Base-by-base conservation (phyloP, 176 grass and related monocot genomes). In the Carex myosuroides region DNA sequence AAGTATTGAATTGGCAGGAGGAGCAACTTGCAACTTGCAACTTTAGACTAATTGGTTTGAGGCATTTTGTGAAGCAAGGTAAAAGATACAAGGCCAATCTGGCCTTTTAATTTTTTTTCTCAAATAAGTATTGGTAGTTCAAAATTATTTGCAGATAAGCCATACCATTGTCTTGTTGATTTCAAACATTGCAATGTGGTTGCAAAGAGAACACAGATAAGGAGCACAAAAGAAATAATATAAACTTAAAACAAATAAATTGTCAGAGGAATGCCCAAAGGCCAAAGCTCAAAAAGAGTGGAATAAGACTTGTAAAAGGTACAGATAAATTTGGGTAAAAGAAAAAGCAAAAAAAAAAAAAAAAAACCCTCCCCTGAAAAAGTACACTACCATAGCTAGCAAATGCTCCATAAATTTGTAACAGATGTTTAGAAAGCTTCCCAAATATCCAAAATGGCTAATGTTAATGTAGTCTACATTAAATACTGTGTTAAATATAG, bases 141-240 rank as follows among this genome's bases (percentile, higher is more conserved):
- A 39, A 39, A 39, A 39, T 39, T 35, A 35, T 35, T 3, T 76
- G 46, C 48, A 55, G 6, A 53, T 14, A 76, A 55, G 44, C 48
- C 44, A 29, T 14, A 52, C 20, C 20, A 53, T 26, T 21, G 42
- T 6, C 20, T 30, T 16, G 10, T 53, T 54, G 4, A 75, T 55
- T 76, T 76, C n/a, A 76, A 32, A 30, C 46, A 76, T 76, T 48
- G 46, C 46, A 53, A 76, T 76, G 66, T 70, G 35, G 35, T 42
- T 70, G 60, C 11, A 21, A 21, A 72, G 10, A 1, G 10, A 26
- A 52, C n/a, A 74, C 16, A 6, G 42, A 46, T 74, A 52, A 74
- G 10, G 37, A 74, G 42, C 44, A 74, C 9, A 76, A 42, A 54
- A 76, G 20, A 21, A 76, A 5, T 24, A 3, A 10, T 9, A 30